Base-by-base conservation (phyloP, 78 protist species). In the Dictyostelium citrinum region DNA sequence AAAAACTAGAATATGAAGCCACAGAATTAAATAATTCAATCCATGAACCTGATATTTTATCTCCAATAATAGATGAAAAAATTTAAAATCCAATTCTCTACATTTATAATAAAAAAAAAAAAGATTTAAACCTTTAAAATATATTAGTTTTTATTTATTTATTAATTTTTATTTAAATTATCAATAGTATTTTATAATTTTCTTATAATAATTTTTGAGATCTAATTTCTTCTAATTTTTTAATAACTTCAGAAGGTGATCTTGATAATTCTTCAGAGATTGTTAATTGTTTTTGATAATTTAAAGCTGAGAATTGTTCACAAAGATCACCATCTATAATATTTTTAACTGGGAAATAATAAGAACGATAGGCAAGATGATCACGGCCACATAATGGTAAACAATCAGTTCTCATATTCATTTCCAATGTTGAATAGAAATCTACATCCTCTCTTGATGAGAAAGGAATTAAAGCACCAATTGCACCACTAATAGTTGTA, bases 301-400 rank as follows among this genome's bases (percentile, higher is more conserved):
- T 80, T n/a, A 98, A 82, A 1, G 83, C 2, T 9, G 22, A 46
- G 58, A 76, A 98, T 82, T 82, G 93, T 90, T 97, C 98, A 84
- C 98, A 97, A 29, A 98, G 92, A 75, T 98, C 99, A 20, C 99
- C 99, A 91, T 98, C 99, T 7, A 98, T 82, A 7, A 96, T 97
- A 75, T 90, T 90, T 96, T 98, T 98, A 68, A 94, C 96, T 11
- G 99, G 99, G 96, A 91, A 90, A 74, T 96, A 98, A 80, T 77
- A 82, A 51, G 98, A 97, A 45, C 99, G 93, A 95, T 86, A 98
- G 43, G 97, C 7, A 46, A 98, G 86, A 67, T 98, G 99, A 81
- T 98, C 99, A 61, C 98, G 91, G 16, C 99, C 99, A 17, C 91
- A 75, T 24, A 97, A 49, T 67, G 98, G 95, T 8, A 97, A 84